phyloP scores from a whole-genome alignment of 2,329 filamentous ascomycete genomes.

The Cladosporium sphaerospermum region DNA sequence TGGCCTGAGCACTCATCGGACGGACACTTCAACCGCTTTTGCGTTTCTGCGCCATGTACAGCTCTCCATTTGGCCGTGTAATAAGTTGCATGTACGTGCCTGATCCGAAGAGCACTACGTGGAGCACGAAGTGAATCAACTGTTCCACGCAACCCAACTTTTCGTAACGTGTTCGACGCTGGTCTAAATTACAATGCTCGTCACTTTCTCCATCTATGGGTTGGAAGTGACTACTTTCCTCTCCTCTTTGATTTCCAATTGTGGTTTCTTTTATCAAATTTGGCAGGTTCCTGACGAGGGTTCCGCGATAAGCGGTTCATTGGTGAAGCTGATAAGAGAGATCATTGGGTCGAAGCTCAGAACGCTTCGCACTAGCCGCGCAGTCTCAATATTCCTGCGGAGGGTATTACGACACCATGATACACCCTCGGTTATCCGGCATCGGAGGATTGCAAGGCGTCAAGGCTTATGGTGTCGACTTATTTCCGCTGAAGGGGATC shows the following conservation, averaged over 20 bases:
- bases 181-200: neutral
- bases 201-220: too few species aligned
- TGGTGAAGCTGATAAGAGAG: too few species aligned
- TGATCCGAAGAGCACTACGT: neutral
- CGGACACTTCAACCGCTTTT: neutral
- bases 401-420: neutral
- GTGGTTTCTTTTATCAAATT: neutral
- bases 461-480: too few species aligned
- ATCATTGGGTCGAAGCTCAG: neutral
- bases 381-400: neutral
- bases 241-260: neutral
- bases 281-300: too few species aligned
- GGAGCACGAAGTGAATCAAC: neutral
- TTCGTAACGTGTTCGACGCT: neutral
- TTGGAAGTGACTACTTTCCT: neutral
- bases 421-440: too few species aligned
- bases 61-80: neutral
- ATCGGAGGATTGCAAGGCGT: too few species aligned
- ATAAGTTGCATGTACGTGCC: neutral
- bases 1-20: neutral
- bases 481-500: too few species aligned
- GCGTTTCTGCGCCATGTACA: neutral
- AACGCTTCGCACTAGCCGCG: neutral
- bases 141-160: neutral
- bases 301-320: too few species aligned